A percentile compares a stretch with the other conserved stretches of the same genome.
Evolutionary conservation across 257 asterid species (phyloP).

Genomic region (Verbena officinalis): DNA sequence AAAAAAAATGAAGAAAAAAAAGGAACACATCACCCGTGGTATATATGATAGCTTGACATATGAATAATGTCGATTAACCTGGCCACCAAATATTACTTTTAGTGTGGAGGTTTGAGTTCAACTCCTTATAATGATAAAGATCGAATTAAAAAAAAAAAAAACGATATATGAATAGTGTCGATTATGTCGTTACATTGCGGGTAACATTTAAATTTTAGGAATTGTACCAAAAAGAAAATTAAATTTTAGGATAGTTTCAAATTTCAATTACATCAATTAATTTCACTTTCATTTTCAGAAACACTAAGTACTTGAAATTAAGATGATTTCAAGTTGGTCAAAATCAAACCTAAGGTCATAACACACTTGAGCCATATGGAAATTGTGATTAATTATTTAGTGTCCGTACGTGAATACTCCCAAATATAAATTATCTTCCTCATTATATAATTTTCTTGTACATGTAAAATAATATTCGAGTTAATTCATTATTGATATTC

Average conservation of each 20-base stretch:
- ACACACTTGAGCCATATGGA: background rate
- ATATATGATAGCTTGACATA: slow-evolving; percentile 18
- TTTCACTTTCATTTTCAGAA: background rate
- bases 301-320: background rate
- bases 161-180: no score
- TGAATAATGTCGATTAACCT: no score
- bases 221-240: no score
- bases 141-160: no score
- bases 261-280: background rate
- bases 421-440: no score
- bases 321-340: background rate
- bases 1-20: background rate
- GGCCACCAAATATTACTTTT: no score
- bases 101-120: no score
- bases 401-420: no score
- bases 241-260: background rate
- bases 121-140: no score
- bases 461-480: no score
- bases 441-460: no score
- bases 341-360: background rate
- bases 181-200: background rate
- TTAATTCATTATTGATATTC: no score
- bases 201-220: background rate
- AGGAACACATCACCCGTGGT: slow-evolving; percentile 28
- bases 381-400: background rate